Conservation (phyloP, 371 early-diverging fungal species). For the Mortierella polycephala region DNA sequence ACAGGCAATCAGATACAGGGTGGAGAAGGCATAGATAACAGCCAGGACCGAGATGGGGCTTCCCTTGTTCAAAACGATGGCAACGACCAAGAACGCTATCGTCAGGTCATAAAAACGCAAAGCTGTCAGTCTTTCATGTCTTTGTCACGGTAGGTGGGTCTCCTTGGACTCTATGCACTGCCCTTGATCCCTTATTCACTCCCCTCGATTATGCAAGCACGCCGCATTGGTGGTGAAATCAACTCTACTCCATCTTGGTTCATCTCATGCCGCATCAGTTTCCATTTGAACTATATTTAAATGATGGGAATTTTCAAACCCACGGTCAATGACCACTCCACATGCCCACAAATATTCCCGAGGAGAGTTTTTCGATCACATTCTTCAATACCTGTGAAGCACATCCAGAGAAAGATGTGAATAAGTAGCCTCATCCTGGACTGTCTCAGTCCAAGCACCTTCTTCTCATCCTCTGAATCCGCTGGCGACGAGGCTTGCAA, state of each 20-base stretch:
- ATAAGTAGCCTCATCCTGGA: slow-evolving; percentile 15
- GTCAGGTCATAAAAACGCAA: neutral
- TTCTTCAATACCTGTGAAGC: slow-evolving; percentile 38
- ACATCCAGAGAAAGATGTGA: slow-evolving; percentile 31
- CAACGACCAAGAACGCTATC: slow-evolving; percentile 41
- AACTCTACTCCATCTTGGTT: too few species aligned
- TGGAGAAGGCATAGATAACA: slow-evolving; percentile 65
- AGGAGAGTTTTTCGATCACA: neutral
- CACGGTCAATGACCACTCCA: too few species aligned
- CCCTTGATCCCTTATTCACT: too few species aligned
- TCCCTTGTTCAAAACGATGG: slow-evolving; percentile 34
- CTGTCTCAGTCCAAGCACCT: slow-evolving; percentile 35
- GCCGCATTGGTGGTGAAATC: too few species aligned
- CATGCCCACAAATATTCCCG: too few species aligned
- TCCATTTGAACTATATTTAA: too few species aligned
- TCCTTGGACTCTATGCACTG: too few species aligned
- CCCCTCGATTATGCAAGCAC: too few species aligned
- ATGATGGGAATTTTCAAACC: too few species aligned
- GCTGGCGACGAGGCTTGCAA: neutral
- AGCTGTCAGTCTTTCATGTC: neutral
- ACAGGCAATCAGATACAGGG: slow-evolving; percentile 66
- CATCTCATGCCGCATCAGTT: too few species aligned
- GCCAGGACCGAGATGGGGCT: slow-evolving; percentile 50
- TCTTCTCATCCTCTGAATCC: slow-evolving; percentile 35
- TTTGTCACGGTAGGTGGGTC: too few species aligned